These are phyloP conservation scores for Ampelocalamus luodianensis DNA, from an alignment of 176 grass and related monocot genomes.

Conservation along the genomic window DNA sequence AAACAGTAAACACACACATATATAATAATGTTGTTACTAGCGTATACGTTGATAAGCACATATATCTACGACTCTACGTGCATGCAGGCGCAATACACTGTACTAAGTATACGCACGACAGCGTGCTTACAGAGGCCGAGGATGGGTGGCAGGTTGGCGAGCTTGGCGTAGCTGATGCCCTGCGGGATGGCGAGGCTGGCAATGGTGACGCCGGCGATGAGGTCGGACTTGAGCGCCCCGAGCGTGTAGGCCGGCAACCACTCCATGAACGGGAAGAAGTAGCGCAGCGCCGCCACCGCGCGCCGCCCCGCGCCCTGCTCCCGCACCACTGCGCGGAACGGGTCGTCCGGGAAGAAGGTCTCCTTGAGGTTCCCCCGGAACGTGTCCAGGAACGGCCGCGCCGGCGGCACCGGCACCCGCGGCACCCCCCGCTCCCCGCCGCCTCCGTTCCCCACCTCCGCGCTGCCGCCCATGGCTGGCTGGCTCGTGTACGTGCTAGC, in stretches of 20 bases:
- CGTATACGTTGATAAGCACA: neutral
- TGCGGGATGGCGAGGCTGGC: conserved; percentile 98
- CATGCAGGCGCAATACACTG: neutral
- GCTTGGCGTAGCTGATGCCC: conserved; percentile 99
- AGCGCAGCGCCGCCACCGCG: conserved; percentile 51
- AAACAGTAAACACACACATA: neutral
- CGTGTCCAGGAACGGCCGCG: conserved; percentile 65
- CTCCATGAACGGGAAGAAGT: conserved; percentile 76
- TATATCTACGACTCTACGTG: neutral
- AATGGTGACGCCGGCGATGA: conserved; percentile 90
- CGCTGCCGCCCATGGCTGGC: conserved; percentile 47
- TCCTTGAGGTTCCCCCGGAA: conserved; percentile 77
- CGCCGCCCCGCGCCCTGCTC: conserved; percentile 42
- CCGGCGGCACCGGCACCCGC: conserved; percentile 64
- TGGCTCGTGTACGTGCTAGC: neutral
- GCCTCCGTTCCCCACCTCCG: conserved; percentile 23
- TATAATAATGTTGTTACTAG: neutral
- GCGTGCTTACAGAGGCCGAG: conserved; percentile 76
- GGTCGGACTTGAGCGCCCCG: conserved; percentile 66
- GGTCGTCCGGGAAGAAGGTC: conserved; percentile 91
- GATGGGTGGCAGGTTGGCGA: conserved; percentile 82
- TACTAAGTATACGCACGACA: neutral
- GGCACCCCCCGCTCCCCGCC: neutral
- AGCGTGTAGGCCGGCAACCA: conserved; percentile 71
- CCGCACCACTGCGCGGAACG: conserved; percentile 60